A percentile compares a stretch with the other conserved stretches of the same genome.
Evolutionary conservation across 2,329 filamentous ascomycete species (phyloP).

Genomic region (Ustilaginoidea virens): DNA sequence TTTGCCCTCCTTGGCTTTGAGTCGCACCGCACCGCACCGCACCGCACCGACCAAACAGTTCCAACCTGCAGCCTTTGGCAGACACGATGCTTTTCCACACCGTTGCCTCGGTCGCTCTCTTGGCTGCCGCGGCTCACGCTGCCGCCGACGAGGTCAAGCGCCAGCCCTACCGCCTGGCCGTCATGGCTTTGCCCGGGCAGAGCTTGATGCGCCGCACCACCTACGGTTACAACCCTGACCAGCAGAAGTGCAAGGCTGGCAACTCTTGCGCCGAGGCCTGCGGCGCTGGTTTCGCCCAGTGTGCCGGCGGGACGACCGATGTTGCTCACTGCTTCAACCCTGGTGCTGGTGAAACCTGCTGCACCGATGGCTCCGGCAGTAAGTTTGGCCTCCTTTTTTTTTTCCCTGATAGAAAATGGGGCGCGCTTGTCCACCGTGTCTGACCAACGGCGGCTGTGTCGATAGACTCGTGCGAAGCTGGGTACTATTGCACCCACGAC

Average conservation of each 20-base stretch:
- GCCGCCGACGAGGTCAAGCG: constrained; percentile 11
- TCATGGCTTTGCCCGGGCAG: constrained; percentile 21
- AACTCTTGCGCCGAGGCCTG: constrained; percentile 39
- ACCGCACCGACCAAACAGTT: no score
- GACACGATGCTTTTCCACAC: constrained; percentile 21
- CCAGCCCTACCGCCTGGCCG: constrained; percentile 22
- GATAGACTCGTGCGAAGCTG: constrained; percentile 41
- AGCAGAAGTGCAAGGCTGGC: constrained; percentile 31
- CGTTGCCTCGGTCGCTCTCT: constrained; percentile 14
- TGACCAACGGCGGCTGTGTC: no score
- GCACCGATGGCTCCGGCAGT: constrained; percentile 41
- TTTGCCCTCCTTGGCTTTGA: not conserved
- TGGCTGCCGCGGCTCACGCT: constrained; percentile 18
- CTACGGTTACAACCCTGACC: constrained; percentile 32
- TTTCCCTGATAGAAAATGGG: no score
- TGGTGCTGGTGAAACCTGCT: constrained; percentile 36
- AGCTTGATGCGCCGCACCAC: constrained; percentile 28
- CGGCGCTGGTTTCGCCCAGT: constrained; percentile 32
- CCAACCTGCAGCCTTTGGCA: not conserved
- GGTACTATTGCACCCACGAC: constrained; percentile 48
- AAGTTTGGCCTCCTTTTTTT: constrained; percentile 15
- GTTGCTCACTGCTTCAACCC: constrained; percentile 44
- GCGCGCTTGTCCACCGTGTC: no score
- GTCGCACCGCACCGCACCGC: no score
- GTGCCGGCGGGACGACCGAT: constrained; percentile 28